These are phyloP conservation scores for Talaromyces sp. DNA, from an alignment of 2,329 filamentous ascomycete genomes.

Conservation along the genomic window DNA sequence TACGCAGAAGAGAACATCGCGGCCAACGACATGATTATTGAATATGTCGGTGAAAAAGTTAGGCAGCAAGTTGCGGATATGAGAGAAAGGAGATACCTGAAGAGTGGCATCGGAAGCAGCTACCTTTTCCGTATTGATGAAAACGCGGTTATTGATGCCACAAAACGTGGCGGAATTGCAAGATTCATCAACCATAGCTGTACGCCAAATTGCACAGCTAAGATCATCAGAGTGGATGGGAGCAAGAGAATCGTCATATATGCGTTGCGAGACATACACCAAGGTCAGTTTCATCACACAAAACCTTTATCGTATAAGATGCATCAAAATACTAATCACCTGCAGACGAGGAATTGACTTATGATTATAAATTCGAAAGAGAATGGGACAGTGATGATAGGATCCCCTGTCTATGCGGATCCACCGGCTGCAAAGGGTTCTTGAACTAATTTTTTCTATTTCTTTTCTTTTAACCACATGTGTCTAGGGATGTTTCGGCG, in stretches of 20 bases:
- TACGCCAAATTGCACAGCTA: slow-evolving; percentile 96
- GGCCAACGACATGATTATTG: slow-evolving; percentile 99
- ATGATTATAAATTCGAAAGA: slow-evolving; percentile 99
- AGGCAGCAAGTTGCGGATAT: slow-evolving; percentile 96
- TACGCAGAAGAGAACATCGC: slow-evolving; percentile 97
- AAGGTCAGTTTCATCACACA: slow-evolving; percentile 63
- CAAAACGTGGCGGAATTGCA: slow-evolving; percentile 96
- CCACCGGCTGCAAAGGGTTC: slow-evolving; percentile 94
- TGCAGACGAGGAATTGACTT: slow-evolving; percentile 94
- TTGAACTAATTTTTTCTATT: slow-evolving; percentile 63
- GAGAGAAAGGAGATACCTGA: slow-evolving; percentile 83
- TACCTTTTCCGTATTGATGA: slow-evolving; percentile 98
- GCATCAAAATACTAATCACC: slow-evolving; percentile 3
- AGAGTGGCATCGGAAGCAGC: slow-evolving; percentile 93
- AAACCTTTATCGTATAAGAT: neutral
- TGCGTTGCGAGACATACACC: slow-evolving; percentile 85
- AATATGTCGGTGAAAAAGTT: slow-evolving; percentile 97
- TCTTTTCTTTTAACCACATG: neutral
- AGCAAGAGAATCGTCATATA: slow-evolving; percentile 99
- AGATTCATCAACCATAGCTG: slow-evolving; percentile 98
- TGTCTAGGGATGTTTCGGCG: neutral
- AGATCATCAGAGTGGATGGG: slow-evolving; percentile 98
- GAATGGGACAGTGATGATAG: slow-evolving; percentile 92
- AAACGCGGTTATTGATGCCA: slow-evolving; percentile 94
- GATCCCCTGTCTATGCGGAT: slow-evolving; percentile 95